Percentiles rank a stretch among this genome's conserved stretches.
These are phyloP conservation scores for Fusarium illudens DNA, from an alignment of 2,329 filamentous ascomycete genomes.

Conservation along the genomic window DNA sequence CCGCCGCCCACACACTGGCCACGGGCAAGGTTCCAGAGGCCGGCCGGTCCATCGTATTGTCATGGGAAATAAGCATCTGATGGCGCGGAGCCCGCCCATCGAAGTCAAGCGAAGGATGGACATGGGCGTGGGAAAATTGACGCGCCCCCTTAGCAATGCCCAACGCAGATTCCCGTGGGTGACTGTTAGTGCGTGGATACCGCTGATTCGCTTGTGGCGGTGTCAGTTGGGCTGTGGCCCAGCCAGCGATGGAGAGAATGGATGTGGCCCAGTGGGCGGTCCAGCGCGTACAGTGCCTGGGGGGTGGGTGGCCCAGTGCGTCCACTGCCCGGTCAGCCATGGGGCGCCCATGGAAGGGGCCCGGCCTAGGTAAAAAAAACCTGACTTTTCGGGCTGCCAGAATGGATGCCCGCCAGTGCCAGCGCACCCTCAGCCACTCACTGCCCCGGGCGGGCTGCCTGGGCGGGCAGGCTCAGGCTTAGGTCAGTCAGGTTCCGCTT, in stretches of 20 bases:
- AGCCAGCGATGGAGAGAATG: conserved; percentile 19
- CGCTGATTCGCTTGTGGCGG: conserved; percentile 40
- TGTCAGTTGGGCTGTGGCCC: conserved; percentile 34
- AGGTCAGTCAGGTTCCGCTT: neutral
- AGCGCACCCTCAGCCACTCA: conserved; percentile 21
- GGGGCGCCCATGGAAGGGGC: conserved; percentile 15
- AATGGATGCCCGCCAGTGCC: conserved; percentile 18
- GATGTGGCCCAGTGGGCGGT: neutral
- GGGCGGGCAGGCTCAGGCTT: too few relatives aligned
- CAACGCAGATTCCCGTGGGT: conserved; percentile 24
- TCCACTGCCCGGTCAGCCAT: conserved; percentile 29
- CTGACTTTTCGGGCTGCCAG: conserved; percentile 46
- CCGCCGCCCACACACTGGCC: conserved; percentile 12
- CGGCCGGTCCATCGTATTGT: conserved; percentile 22
- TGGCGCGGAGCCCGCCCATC: conserved; percentile 28
- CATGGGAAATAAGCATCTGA: conserved; percentile 37
- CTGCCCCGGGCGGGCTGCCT: too few relatives aligned
- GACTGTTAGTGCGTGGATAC: conserved; percentile 43
- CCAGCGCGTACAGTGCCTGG: neutral
- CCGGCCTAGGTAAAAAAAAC: conserved; percentile 37
- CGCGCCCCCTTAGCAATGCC: conserved; percentile 33
- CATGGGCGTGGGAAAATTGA: conserved; percentile 24
- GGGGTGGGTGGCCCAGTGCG: conserved; percentile 7
- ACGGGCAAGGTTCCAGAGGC: neutral
- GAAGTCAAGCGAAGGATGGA: conserved; percentile 43